Base-by-base conservation (phyloP, 768 basidiomycete species). In the Russula sp. region DNA sequence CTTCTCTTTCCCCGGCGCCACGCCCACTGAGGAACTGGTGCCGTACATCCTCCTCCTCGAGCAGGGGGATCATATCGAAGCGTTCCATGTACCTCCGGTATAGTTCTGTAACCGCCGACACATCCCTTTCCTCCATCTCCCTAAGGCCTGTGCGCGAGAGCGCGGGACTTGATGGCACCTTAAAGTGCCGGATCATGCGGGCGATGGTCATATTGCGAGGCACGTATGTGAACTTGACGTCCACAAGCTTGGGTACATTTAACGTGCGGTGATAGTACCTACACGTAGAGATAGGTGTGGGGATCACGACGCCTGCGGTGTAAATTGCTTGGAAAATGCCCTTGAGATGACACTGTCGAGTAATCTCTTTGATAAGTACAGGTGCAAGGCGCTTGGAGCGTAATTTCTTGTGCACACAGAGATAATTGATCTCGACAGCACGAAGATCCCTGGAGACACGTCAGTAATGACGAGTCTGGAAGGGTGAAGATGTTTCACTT, bases 261-360 rank as follows among this genome's bases (percentile, higher is more conserved):
- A 98, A 77, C 52, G 89, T 83, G 27, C 97, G 93, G 71, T 99
- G 97, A 75, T 83, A 89, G 73, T 98, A 98, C 69, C 93, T 93
- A 68, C 91, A 94, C 11, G 87, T 87, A 4, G 92, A 84, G 20
- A 98, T 84, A 0, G 97, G 97, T 0, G 97, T 98, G 9, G 97
- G 97, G 11, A 99, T 78, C 48, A 97, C 86, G 31, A 94, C 85
- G 2, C 97, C 97, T 18, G 85, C 95, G 0, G 97, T 99, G 73
- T 98, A 98, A 55, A 99, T 89, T 8, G 97, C 97, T 74, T 99
- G 97, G 78, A 97, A 98, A 57, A 97, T 80, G 37, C 91, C 91
- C 66, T 85, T 82, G 42, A 98, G 80, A 73, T 98, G 85, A 57
- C 91, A 90, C 71, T 92, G 91, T 22, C 97, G 82, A 0, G 97